phyloP scores from a whole-genome alignment of 1,284 basidiomycete species.

The Ceratorhiza oryzae-sativae region DNA sequence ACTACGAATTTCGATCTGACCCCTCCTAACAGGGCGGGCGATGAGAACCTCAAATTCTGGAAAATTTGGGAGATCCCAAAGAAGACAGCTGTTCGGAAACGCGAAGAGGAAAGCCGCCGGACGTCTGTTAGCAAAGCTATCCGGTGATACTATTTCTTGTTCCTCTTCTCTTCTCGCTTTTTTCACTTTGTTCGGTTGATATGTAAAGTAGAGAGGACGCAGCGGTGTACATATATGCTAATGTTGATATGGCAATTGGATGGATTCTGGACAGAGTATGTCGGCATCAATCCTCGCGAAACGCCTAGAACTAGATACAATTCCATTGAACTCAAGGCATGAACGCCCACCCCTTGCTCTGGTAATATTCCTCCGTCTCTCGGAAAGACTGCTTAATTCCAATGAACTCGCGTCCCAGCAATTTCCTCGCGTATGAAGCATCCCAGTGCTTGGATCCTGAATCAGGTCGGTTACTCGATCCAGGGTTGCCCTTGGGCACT shows the following conservation, averaged over 20 bases:
- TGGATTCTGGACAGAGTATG: too few relatives aligned
- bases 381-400: slow-evolving; percentile 16
- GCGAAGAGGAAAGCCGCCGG: slow-evolving; percentile 32
- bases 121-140: slow-evolving; percentile 38
- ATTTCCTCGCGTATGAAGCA: neutral
- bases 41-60: slow-evolving; percentile 96
- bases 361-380: slow-evolving; percentile 27
- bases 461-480: neutral
- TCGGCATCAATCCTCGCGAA: too few relatives aligned
- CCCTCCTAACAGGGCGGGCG: slow-evolving; percentile 70
- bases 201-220: neutral
- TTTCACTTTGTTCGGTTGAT: neutral
- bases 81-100: slow-evolving; percentile 42
- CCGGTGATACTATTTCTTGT: slow-evolving; percentile 8
- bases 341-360: slow-evolving; percentile 18
- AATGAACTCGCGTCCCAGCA: slow-evolving; percentile 33
- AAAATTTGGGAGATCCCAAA: slow-evolving; percentile 51
- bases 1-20: neutral
- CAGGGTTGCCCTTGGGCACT: slow-evolving; percentile 39
- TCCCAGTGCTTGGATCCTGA: slow-evolving; percentile 22
- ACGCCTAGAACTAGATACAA: neutral
- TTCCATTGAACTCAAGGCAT: neutral
- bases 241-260: neutral
- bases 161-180: neutral
- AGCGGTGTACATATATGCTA: slow-evolving; percentile 3